These are phyloP conservation scores for Phyllachora maydis DNA, from an alignment of 2,329 filamentous ascomycete genomes.

Conservation along the genomic window DNA sequence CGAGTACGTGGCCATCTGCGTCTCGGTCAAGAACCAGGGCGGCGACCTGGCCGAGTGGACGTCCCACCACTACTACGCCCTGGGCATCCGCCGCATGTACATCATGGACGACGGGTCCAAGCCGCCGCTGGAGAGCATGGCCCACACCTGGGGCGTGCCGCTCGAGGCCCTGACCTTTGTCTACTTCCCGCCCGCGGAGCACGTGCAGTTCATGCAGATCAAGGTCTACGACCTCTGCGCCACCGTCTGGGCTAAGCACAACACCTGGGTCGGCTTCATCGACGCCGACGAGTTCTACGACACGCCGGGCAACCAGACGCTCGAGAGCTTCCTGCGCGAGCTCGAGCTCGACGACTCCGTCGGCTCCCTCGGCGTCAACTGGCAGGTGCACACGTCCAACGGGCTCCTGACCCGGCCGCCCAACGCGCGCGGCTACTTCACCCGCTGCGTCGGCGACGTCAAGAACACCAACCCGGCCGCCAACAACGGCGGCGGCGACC, in stretches of 20 bases:
- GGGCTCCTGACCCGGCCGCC: conserved; percentile 7
- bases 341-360: conserved; percentile 8
- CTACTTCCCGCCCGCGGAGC: neutral
- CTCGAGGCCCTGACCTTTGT: neutral
- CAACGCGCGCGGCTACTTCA: conserved; percentile 9
- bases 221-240: neutral
- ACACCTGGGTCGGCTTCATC: conserved; percentile 12
- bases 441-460: conserved; percentile 1
- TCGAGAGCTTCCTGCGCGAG: conserved; percentile 7
- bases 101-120: conserved; percentile 5
- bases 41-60: conserved; percentile 4
- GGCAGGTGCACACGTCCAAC: conserved; percentile 11
- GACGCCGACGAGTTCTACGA: conserved; percentile 14
- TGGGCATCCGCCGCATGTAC: conserved; percentile 5
- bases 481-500: conserved; percentile 4
- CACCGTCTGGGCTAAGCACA: conserved; percentile 5
- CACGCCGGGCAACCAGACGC: conserved; percentile 6
- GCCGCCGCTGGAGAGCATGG: conserved; percentile 2
- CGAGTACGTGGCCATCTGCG: neutral
- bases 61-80: conserved; percentile 5
- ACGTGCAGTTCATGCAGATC: neutral
- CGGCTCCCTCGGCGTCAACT: conserved; percentile 12
- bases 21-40: conserved; percentile 3
- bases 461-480: conserved; percentile 1
- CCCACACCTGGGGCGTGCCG: neutral